Evolutionary conservation across 2,329 filamentous ascomycete genomes (phyloP).

Genomic region (Claviceps sp.): DNA sequence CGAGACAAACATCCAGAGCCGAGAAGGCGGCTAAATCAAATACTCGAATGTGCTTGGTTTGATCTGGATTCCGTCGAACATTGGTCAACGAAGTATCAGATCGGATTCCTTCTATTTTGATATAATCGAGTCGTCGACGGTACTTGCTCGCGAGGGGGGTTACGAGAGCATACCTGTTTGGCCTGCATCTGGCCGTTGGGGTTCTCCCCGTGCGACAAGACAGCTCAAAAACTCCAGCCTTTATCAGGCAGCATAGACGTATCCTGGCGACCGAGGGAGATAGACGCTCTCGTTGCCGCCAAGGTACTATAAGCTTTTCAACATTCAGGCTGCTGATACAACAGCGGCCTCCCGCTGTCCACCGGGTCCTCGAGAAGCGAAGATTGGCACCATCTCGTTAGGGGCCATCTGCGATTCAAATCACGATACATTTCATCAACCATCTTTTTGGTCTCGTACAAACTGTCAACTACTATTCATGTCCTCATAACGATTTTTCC

Average conservation of each 20-base stretch:
- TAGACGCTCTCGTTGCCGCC: background rate
- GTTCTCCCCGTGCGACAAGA: slow-evolving; percentile 10
- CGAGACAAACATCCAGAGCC: background rate
- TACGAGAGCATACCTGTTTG: slow-evolving; percentile 4
- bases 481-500: slow-evolving; percentile 30
- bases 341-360: background rate
- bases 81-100: background rate
- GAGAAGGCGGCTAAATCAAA: background rate
- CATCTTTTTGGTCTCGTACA: slow-evolving; percentile 14
- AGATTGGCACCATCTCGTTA: background rate
- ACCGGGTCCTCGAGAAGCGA: background rate
- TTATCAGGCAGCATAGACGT: background rate
- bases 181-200: slow-evolving; percentile 14
- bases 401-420: background rate
- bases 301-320: background rate
- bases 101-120: background rate
- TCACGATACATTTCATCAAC: slow-evolving; percentile 3
- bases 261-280: background rate
- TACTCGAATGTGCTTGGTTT: background rate
- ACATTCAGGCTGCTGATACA: background rate
- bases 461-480: slow-evolving; percentile 22
- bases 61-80: background rate
- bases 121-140: background rate
- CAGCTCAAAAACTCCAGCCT: background rate
- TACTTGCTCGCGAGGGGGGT: background rate